Percentiles rank a stretch among this genome's conserved stretches.
Conservation (phyloP, 805 yeast species). For the Wilhelminamyces savonicus region DNA sequence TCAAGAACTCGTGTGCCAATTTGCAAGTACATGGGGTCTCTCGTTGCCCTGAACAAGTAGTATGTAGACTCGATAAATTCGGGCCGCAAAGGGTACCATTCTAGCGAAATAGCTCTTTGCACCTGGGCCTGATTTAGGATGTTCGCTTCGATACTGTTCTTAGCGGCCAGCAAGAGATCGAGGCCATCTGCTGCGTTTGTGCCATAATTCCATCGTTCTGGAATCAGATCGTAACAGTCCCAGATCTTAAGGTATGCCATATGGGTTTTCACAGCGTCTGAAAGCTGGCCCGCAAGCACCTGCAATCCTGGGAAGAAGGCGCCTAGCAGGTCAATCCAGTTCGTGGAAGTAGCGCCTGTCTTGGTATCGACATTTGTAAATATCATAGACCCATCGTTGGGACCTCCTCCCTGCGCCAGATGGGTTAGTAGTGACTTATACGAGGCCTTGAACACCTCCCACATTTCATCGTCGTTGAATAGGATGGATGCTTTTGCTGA, state of each 20-base stretch:
- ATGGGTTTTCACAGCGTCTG: conserved; percentile 59
- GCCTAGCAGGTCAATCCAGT: conserved; percentile 81
- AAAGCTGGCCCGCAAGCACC: conserved; percentile 69
- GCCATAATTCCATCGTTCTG: conserved; percentile 71
- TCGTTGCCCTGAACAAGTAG: conserved; percentile 74
- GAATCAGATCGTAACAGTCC: conserved; percentile 74
- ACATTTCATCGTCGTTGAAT: conserved; percentile 59
- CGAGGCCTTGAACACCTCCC: conserved; percentile 45
- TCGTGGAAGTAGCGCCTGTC: conserved; percentile 43
- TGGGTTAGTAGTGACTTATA: conserved; percentile 48
- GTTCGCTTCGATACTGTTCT: background rate
- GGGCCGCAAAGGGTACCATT: conserved; percentile 92
- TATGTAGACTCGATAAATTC: conserved; percentile 89
- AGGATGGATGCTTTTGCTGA: conserved; percentile 71
- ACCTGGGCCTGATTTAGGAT: too few species aligned
- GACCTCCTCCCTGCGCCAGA: conserved; percentile 28
- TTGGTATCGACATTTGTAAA: conserved; percentile 55
- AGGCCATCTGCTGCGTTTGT: background rate
- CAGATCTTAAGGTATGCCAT: conserved; percentile 65
- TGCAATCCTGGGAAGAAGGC: conserved; percentile 89
- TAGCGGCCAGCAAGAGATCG: background rate
- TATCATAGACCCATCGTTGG: conserved; percentile 21
- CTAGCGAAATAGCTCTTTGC: conserved; percentile 52
- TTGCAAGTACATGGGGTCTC: conserved; percentile 74
- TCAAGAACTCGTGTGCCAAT: conserved; percentile 63